Evolutionary conservation across 1,284 basidiomycete species (phyloP), one percentile per base, ranked within the genome.

Genomic region (Puccinia brachypodii): DNA sequence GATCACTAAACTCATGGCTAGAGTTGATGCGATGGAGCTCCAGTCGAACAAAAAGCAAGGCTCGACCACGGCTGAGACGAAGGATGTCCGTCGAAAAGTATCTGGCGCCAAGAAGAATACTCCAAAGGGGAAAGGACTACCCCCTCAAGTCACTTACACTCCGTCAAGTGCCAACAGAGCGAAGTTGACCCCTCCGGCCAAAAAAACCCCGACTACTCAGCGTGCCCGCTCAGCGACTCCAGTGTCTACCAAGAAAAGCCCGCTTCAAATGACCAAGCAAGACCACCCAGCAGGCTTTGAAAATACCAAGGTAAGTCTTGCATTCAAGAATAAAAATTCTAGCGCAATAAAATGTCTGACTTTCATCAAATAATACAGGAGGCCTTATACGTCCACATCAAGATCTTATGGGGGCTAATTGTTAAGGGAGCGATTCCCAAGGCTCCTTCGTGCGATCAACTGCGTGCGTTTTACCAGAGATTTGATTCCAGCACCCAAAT

Each of bases 361-460:
- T 22, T 53, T 8, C 8, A 53, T n/a, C 19, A 7, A 53, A n/a
- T 53, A 19, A 9, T 64, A 7, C 64, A 78, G 76, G 60, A 50
- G 28, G 38, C 64, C n/a, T 60, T 78, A 16, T 78, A 68, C 25
- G 76, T 78, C 47, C 76, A 78, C 47, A 69, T 78, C 36, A 66
- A 53, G 31, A 31, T 78, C 25, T 36, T 78, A 14, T 78, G 76
- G 76, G 76, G 76, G 33, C 36, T 78, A 19, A 28, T 44, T 33
- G 31, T 47, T 11, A 9, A 66, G 33, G 64, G 42, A 6, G 33
- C 58, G 3, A 44, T 78, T 7, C 62, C 62, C 9, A 19, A 19
- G 14, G 25, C 60, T 2, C 76, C 76, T n/a, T 31, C 9, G 16
- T 11, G 16, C 13, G 31, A 28, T 38, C 60, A 33, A n/a, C 33